Evolutionary conservation across 2,329 filamentous ascomycete species (phyloP).

Genomic region (Aspergillus pseudoterreus): DNA sequence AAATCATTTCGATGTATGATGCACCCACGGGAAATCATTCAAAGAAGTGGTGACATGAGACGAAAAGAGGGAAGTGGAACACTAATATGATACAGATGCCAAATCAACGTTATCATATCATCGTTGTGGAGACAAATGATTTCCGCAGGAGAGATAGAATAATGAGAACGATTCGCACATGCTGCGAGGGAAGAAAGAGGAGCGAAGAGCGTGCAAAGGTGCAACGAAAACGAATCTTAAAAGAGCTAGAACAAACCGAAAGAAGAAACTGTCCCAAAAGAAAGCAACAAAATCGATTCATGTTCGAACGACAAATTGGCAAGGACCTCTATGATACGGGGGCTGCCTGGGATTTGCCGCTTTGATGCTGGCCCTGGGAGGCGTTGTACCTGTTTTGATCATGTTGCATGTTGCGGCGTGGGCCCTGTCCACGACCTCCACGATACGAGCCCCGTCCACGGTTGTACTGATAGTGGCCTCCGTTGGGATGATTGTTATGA

Average conservation of each 20-base stretch:
- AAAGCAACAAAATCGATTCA: background rate
- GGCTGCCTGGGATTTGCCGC: constrained; percentile 26
- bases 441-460: constrained; percentile 42
- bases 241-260: background rate
- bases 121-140: background rate
- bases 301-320: background rate
- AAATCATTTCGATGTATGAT: background rate
- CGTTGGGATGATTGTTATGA: constrained; percentile 32
- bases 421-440: constrained; percentile 42
- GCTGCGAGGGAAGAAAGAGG: background rate
- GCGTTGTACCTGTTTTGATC: constrained; percentile 27
- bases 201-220: background rate
- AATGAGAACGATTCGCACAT: background rate
- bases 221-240: background rate
- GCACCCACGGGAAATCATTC: background rate
- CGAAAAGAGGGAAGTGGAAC: background rate
- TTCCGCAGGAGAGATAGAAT: background rate
- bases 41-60: background rate
- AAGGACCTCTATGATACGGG: constrained; percentile 25
- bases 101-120: constrained; percentile 4
- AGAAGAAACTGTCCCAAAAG: background rate
- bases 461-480: constrained; percentile 35
- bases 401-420: constrained; percentile 35
- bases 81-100: constrained; percentile 4
- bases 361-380: constrained; percentile 24